These are phyloP conservation scores for Dissophora ornata DNA, from an alignment of 192 early-diverging fungal genomes.

Conservation along the genomic window DNA sequence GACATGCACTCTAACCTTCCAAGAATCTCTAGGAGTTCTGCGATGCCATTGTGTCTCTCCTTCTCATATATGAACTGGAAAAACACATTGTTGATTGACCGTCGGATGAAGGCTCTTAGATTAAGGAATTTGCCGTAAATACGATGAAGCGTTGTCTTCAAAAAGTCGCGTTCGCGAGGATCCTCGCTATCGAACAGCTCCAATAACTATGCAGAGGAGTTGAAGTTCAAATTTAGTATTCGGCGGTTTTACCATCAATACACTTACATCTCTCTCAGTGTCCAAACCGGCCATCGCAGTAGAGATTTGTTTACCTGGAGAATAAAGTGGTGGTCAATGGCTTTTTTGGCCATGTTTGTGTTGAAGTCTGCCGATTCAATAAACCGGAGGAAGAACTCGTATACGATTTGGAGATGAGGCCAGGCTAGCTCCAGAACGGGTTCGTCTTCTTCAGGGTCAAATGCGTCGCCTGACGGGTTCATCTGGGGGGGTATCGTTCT, in stretches of 20 bases:
- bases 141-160: slow-evolving; percentile 97
- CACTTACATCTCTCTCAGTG: too few species aligned
- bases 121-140: slow-evolving; percentile 99
- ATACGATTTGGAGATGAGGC: slow-evolving; percentile 98
- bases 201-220: slow-evolving; percentile 73
- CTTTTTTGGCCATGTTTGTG: slow-evolving; percentile 94
- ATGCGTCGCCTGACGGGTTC: slow-evolving; percentile 94
- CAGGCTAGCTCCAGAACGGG: slow-evolving; percentile 96
- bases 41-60: slow-evolving; percentile 97
- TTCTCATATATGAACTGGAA: slow-evolving; percentile 98
- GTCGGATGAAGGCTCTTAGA: slow-evolving; percentile 94
- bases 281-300: too few species aligned
- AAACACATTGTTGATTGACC: slow-evolving; percentile 98
- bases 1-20: slow-evolving; percentile 79
- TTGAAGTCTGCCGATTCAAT: slow-evolving; percentile 99
- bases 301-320: slow-evolving; percentile 80
- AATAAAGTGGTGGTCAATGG: slow-evolving; percentile 96
- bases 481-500: slow-evolving; percentile 97
- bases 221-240: too few species aligned
- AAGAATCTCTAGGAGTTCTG: slow-evolving; percentile 98
- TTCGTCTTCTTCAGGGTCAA: slow-evolving; percentile 99
- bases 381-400: slow-evolving; percentile 98
- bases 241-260: too few species aligned
- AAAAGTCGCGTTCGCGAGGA: slow-evolving; percentile 97
- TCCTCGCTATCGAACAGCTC: slow-evolving; percentile 99